Conservation (phyloP, 2,329 filamentous ascomycete species). For the Tympanopsis confertula region DNA sequence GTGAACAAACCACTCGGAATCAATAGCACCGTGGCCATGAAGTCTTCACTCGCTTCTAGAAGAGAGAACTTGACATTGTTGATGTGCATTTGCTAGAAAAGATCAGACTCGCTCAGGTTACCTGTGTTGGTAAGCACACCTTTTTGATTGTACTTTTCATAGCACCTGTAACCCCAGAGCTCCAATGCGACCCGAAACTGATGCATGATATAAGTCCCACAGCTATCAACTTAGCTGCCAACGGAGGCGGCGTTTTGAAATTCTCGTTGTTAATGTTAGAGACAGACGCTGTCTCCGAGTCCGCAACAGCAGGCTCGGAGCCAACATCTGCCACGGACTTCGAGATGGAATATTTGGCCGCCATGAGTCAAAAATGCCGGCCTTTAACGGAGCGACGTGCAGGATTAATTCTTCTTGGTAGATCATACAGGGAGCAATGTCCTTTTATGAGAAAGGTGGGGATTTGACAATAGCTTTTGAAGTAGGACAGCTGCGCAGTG, state of each 20-base stretch:
- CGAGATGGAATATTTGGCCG: too few relatives aligned
- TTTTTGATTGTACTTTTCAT: constrained; percentile 52
- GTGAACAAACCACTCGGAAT: constrained; percentile 41
- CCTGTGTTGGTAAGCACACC: constrained; percentile 6
- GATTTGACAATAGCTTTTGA: too few relatives aligned
- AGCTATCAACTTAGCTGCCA: constrained; percentile 20
- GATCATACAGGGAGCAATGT: too few relatives aligned
- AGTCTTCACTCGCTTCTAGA: constrained; percentile 47
- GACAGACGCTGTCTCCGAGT: too few relatives aligned
- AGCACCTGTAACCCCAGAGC: constrained; percentile 44
- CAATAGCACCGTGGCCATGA: constrained; percentile 46
- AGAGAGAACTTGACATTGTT: constrained; percentile 47
- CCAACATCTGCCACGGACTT: too few relatives aligned
- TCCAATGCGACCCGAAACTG: constrained; percentile 49
- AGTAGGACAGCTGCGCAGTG: too few relatives aligned
- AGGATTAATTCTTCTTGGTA: too few relatives aligned
- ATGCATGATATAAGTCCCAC: constrained; percentile 39
- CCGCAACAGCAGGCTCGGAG: too few relatives aligned
- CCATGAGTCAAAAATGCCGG: too few relatives aligned
- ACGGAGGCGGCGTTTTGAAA: neutral
- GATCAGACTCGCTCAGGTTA: neutral
- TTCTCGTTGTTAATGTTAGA: too few relatives aligned
- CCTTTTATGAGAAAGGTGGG: too few relatives aligned
- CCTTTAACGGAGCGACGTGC: too few relatives aligned
- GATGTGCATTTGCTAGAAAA: constrained; percentile 35